A percentile compares a stretch with the other conserved stretches of the same genome.
Conservation (phyloP, 1,284 basidiomycete genomes). For the Naganishia liquefaciens region DNA sequence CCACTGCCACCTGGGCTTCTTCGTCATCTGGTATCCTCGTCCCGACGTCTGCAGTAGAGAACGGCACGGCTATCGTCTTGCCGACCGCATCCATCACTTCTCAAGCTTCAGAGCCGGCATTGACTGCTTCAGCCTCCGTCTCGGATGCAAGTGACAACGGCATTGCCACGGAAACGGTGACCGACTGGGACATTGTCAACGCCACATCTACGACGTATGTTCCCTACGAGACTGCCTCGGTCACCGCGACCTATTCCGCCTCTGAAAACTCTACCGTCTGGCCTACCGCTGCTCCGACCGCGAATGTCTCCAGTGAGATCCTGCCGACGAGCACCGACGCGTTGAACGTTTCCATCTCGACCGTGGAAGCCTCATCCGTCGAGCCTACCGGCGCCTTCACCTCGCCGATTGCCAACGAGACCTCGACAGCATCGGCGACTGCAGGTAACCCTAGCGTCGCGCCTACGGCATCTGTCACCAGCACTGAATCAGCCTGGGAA, state of each 20-base stretch:
- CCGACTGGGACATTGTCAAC: constrained; percentile 26
- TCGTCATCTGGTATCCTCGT: constrained; percentile 22
- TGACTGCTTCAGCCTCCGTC: constrained; percentile 18
- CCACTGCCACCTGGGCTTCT: constrained; percentile 6
- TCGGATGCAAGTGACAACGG: constrained; percentile 19
- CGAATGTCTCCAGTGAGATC: background rate
- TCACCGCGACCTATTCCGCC: background rate
- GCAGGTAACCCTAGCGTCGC: background rate
- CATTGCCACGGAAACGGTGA: constrained; percentile 30
- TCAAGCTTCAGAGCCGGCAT: constrained; percentile 1
- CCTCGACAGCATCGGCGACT: background rate
- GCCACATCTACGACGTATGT: constrained; percentile 24
- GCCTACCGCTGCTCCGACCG: background rate
- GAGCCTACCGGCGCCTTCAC: constrained; percentile 2
- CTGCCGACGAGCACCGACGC: constrained; percentile 5
- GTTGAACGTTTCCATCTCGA: constrained; percentile 6
- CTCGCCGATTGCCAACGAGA: background rate
- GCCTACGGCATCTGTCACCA: constrained; percentile 9
- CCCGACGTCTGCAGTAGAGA: constrained; percentile 9
- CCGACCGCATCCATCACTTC: constrained; percentile 25
- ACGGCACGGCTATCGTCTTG: background rate
- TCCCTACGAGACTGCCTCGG: constrained; percentile 22
- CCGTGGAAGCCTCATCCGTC: background rate
- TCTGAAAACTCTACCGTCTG: constrained; percentile 4
- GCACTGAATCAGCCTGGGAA: constrained; percentile 22